A percentile compares a stretch with the other conserved stretches of the same genome.
Conservation (phyloP, 495 filamentous ascomycete species). For the Podospora pseudopauciseta region DNA sequence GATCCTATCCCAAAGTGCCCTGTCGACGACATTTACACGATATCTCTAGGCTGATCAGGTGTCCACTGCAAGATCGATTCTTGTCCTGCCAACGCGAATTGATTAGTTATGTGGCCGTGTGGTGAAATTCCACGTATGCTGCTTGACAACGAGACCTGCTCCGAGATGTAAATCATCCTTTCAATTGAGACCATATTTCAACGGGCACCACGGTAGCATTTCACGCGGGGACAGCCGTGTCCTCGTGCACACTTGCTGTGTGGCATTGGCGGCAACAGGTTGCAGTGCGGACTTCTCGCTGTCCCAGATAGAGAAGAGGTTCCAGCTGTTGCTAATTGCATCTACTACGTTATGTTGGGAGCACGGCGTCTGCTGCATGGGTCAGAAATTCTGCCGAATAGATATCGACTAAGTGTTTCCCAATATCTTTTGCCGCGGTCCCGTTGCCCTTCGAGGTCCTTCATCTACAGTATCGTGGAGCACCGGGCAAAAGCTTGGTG, state of each 20-base stretch:
- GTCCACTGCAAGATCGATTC: conserved; percentile 1
- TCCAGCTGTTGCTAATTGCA: neutral
- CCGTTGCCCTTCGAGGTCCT: conserved; percentile 5
- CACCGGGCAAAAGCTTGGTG: neutral
- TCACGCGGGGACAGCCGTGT: conserved; percentile 8
- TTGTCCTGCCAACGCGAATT: neutral
- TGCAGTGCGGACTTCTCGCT: neutral
- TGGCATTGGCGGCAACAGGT: neutral
- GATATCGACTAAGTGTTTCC: neutral
- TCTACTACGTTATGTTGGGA: neutral
- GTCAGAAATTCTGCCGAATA: neutral
- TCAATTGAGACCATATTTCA: conserved; percentile 5
- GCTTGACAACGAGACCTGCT: neutral
- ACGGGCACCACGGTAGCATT: conserved; percentile 2
- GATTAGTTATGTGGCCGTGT: conserved; percentile 19
- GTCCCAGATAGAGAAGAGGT: neutral
- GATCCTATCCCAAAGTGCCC: neutral
- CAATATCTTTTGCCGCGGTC: neutral
- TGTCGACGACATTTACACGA: neutral
- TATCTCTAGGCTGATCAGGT: conserved; percentile 9
- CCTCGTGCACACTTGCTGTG: conserved; percentile 4
- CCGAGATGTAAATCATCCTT: neutral
- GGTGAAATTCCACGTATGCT: conserved; percentile 22
- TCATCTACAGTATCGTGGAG: neutral
- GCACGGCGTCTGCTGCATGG: neutral